Percentiles rank a stretch among this genome's conserved stretches.
phyloP scores from a whole-genome alignment of 169 alveolate species.

The Plasmodium chabaudi region DNA sequence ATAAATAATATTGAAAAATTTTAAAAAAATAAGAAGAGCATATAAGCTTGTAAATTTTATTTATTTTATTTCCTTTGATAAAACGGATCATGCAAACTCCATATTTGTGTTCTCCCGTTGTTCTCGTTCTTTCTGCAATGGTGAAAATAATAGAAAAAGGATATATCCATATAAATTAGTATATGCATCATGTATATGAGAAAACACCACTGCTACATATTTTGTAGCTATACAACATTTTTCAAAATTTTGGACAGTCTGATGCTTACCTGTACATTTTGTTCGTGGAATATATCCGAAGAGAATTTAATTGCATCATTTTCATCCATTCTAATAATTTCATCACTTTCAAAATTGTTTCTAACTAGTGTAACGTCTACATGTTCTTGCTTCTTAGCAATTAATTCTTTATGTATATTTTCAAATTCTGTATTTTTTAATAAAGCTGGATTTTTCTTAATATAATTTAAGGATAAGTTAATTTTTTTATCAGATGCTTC shows the following conservation, averaged over 20 bases:
- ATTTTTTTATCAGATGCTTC: conserved; percentile 42
- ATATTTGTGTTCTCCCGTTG: conserved; percentile 4
- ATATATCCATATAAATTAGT: background rate
- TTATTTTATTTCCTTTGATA: background rate
- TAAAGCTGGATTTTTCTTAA: conserved; percentile 48
- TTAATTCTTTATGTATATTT: conserved; percentile 30
- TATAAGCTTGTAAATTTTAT: background rate
- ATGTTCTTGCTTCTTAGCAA: background rate
- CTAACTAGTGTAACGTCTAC: conserved; percentile 6
- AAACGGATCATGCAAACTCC: conserved; percentile 1
- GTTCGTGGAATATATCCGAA: conserved; percentile 13
- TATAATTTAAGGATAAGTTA: conserved; percentile 51
- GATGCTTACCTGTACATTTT: conserved; percentile 25
- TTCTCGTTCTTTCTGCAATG: conserved; percentile 4
- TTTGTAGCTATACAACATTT: background rate
- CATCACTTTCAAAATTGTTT: conserved; percentile 29
- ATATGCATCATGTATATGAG: background rate
- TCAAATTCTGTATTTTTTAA: conserved; percentile 46
- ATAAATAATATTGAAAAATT: background rate
- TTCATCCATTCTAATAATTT: conserved; percentile 10
- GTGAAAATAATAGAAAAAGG: background rate
- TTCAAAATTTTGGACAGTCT: background rate
- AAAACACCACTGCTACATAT: background rate
- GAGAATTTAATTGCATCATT: conserved; percentile 1
- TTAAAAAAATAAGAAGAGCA: background rate